Conservation (phyloP, 306 rosid species). For the barrel medic (Medicago truncatula) region DNA sequence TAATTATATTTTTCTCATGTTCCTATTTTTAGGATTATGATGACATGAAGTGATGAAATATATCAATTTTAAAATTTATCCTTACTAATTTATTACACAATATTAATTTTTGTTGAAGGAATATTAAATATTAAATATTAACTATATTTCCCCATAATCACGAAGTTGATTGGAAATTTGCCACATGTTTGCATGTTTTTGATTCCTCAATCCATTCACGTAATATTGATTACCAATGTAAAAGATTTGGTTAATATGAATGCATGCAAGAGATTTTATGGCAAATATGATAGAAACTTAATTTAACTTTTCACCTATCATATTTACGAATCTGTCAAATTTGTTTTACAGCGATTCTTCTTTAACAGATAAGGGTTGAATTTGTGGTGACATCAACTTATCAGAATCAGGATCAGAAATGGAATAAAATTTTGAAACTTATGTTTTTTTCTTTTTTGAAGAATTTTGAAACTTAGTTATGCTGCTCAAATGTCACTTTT, state of each 20-base stretch:
- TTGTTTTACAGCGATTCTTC: slow-evolving; percentile 40
- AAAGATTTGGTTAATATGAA: slow-evolving; percentile 10
- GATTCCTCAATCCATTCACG: slow-evolving; percentile 43
- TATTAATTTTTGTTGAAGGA: too few species aligned
- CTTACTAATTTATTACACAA: not conserved
- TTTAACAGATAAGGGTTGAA: slow-evolving; percentile 51
- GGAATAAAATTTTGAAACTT: slow-evolving; percentile 8
- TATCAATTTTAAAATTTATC: not conserved
- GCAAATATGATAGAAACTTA: slow-evolving; percentile 31
- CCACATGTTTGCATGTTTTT: slow-evolving; percentile 37
- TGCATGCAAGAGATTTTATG: slow-evolving; percentile 24
- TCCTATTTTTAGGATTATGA: not conserved
- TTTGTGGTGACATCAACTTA: slow-evolving; percentile 34
- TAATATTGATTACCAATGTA: slow-evolving; percentile 5
- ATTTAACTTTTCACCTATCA: not conserved
- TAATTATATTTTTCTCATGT: not conserved
- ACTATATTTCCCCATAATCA: not conserved
- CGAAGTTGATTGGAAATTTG: slow-evolving; percentile 29
- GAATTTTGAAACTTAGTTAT: not conserved
- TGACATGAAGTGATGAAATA: not conserved
- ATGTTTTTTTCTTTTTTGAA: too few species aligned
- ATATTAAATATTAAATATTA: not conserved
- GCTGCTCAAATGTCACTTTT: not conserved
- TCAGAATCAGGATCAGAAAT: slow-evolving; percentile 18
- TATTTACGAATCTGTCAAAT: slow-evolving; percentile 34